Evolutionary conservation across 805 yeast genomes (phyloP).

Genomic region (Wickerhamomyces chaumierensis): DNA sequence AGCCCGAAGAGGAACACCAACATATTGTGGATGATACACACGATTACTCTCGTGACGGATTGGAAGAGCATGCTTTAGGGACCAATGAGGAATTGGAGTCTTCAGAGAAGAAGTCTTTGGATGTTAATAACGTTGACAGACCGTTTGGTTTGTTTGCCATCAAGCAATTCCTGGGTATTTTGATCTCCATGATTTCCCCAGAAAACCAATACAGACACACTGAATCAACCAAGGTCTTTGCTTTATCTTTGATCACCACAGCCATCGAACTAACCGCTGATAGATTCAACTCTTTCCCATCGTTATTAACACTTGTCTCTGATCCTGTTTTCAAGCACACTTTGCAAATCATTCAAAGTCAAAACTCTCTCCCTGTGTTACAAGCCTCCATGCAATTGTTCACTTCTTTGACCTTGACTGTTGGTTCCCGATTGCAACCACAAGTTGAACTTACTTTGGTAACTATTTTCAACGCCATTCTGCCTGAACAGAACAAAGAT

Average conservation of each 20-base stretch:
- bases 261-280: slow-evolving; percentile 77
- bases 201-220: slow-evolving; percentile 75
- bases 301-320: slow-evolving; percentile 55
- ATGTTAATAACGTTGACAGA: slow-evolving; percentile 16
- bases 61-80: slow-evolving; percentile 36
- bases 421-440: slow-evolving; percentile 55
- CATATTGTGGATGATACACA: slow-evolving; percentile 34
- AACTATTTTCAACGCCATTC: slow-evolving; percentile 48
- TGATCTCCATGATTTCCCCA: slow-evolving; percentile 74
- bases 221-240: slow-evolving; percentile 77
- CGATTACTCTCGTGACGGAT: slow-evolving; percentile 32
- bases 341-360: slow-evolving; percentile 64
- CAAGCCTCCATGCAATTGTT: slow-evolving; percentile 70
- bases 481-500: slow-evolving; percentile 23
- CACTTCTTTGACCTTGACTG: slow-evolving; percentile 55
- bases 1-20: slow-evolving; percentile 28
- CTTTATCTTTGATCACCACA: slow-evolving; percentile 61
- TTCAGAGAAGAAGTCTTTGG: slow-evolving; percentile 13
- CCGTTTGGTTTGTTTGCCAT: slow-evolving; percentile 68
- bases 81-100: slow-evolving; percentile 37
- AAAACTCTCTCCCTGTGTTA: slow-evolving; percentile 61
- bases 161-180: slow-evolving; percentile 63
- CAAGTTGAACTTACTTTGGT: slow-evolving; percentile 70
- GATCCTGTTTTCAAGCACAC: slow-evolving; percentile 82
- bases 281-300: slow-evolving; percentile 45